Percentiles rank a stretch among this genome's conserved stretches.
Conservation (phyloP, 345 rosid species). For the Passiflora organensis region DNA sequence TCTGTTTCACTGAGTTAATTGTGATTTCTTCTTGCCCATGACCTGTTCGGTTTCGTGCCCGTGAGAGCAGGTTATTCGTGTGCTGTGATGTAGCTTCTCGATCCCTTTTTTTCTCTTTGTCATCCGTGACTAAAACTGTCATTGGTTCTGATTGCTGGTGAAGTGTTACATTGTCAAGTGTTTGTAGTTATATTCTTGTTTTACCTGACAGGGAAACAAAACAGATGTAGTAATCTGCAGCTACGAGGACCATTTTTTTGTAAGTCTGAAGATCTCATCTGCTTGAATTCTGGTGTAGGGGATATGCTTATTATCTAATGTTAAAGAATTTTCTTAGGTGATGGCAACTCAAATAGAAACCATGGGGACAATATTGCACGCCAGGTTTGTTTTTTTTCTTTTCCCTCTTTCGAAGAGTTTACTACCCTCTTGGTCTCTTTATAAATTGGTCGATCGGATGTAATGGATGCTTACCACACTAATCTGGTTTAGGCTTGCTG, state of each 20-base stretch:
- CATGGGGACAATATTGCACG: slow-evolving; percentile 82
- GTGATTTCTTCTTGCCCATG: not conserved
- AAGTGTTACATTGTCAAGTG: not conserved
- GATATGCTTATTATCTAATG: slow-evolving; percentile 7
- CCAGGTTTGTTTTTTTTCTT: slow-evolving; percentile 51
- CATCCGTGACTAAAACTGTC: not conserved
- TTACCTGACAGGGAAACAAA: slow-evolving; percentile 59
- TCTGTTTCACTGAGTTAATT: not conserved
- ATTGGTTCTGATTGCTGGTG: not conserved
- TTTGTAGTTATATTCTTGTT: slow-evolving; percentile 1
- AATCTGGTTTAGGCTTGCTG: too few relatives aligned
- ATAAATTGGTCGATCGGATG: not conserved
- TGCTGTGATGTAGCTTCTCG: too few relatives aligned
- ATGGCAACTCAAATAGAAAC: slow-evolving; percentile 82
- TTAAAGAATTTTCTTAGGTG: slow-evolving; percentile 39
- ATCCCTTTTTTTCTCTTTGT: slow-evolving; percentile 1
- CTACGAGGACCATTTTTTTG: slow-evolving; percentile 76
- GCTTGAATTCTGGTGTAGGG: not conserved
- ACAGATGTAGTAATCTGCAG: slow-evolving; percentile 71
- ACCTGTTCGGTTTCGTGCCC: slow-evolving; percentile 1
- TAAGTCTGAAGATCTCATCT: slow-evolving; percentile 38
- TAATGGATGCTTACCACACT: too few relatives aligned
- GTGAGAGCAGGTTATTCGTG: not conserved
- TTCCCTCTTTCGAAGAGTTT: not conserved
- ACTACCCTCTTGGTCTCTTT: not conserved